Base-by-base conservation (phyloP, 805 yeast genomes). In the Cyberlindnera lachancei region DNA sequence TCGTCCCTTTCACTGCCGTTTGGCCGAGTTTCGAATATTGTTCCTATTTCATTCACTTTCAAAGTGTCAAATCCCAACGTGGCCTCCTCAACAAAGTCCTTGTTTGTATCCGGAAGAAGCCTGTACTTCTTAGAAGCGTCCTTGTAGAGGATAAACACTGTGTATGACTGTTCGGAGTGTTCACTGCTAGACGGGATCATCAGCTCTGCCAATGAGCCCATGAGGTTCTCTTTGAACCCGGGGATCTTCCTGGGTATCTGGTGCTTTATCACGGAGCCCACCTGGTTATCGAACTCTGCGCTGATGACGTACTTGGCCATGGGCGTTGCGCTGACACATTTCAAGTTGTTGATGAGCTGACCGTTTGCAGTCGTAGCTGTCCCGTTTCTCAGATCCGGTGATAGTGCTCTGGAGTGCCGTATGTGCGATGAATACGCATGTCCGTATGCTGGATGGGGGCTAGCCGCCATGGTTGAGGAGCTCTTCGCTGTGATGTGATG, bases 221-320 rank as follows among this genome's bases (percentile, higher is more conserved):
- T 45, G 30, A 48, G 39, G 6, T 53, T 53, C n/a, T n/a, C n/a
- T 49, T 46, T 53, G 29, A 55, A 53, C 1, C 65, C 64, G 1
- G 70, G 56, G 4, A 62, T 51, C 29, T 46, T 50, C 11, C 46
- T 36, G 0, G 94, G 90, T 31, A 69, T 65, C 46, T 79, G 87
- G 42, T 71, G 70, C 32, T 63, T 62, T 20, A 86, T 56, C 4
- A 71, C 61, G 0, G 92, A 79, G 0, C 96, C 95, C 34, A 73
- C 64, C 45, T 73, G 79, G 41, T 79, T 74, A 52, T 86, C 92
- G 53, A 86, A 87, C 56, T 82, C 88, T 1, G 90, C 82, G 6
- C 86, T 67, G 20, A 85, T 45, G 15, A 80, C 65, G 47, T 66
- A 79, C 33, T 70, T 71, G 12, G 72, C 70, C 44, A 74, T 69